Conservation (phyloP, 1,284 basidiomycete genomes). For the Cutaneotrichosporon sp. region DNA sequence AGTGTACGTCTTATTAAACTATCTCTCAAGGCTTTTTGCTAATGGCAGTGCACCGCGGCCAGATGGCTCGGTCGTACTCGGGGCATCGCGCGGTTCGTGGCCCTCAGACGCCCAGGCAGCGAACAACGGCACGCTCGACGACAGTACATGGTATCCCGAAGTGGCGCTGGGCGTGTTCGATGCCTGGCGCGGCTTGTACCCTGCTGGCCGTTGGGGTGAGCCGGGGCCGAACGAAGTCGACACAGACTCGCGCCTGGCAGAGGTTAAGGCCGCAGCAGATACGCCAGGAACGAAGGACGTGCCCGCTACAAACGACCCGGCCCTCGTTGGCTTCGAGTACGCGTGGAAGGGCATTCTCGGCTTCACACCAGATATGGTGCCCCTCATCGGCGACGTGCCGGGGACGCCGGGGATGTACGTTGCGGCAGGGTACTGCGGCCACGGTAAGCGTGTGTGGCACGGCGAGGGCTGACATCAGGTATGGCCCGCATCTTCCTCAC, state of each 20-base stretch:
- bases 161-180: slow-evolving; percentile 18
- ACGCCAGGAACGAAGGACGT: slow-evolving; percentile 1
- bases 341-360: slow-evolving; percentile 40
- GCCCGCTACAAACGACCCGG: slow-evolving; percentile 2
- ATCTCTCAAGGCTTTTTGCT: not conserved
- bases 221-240: not conserved
- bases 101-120: not conserved
- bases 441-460: slow-evolving; percentile 26
- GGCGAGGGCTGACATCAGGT: slow-evolving; percentile 10
- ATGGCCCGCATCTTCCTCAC: slow-evolving; percentile 45
- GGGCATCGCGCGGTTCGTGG: slow-evolving; percentile 23
- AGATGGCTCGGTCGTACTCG: slow-evolving; percentile 33
- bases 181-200: slow-evolving; percentile 17
- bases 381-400: slow-evolving; percentile 35
- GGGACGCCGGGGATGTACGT: slow-evolving; percentile 33
- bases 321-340: slow-evolving; percentile 29
- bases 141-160: slow-evolving; percentile 17
- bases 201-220: slow-evolving; percentile 22
- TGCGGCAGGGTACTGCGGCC: slow-evolving; percentile 39
- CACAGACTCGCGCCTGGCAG: not conserved
- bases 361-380: slow-evolving; percentile 37
- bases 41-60: slow-evolving; percentile 23
- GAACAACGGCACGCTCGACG: slow-evolving; percentile 20
- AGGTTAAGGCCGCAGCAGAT: slow-evolving; percentile 7
- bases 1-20: slow-evolving; percentile 17